Base-by-base conservation (phyloP, 805 yeast genomes). In the Saccharomycopsis fermentans region DNA sequence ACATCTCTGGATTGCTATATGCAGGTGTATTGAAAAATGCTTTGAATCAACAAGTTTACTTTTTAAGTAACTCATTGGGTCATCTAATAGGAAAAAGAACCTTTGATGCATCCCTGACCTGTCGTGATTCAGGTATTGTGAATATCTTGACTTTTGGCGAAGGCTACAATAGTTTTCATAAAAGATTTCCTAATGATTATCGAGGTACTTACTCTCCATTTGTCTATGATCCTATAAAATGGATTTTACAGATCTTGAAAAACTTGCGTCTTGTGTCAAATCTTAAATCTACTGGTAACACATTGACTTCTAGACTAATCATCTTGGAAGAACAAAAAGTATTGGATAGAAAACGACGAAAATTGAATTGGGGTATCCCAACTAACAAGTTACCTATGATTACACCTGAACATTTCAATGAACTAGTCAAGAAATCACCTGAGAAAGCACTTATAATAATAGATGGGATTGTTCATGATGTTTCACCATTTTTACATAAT, bases 341-440 rank as follows among this genome's bases (percentile, higher is more conserved):
- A 62, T 77, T 91, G 27, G 96, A 91, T 71, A 75, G 81, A 61
- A 82, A 88, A 73, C 78, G 94, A 63, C 77, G 89, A 12, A 82
- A 83, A 63, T 77, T 91, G 60, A 87, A 88, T 73, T 91, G 97
- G 97, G 97, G 97, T 21, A 87, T 91, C 1, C 96, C 97, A 3
- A 85, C 92, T 57, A 92, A 90, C 63, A 85, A 84, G 69, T 75
- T 91, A 16, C 97, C 98, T 0, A 69, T 59, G 21, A 69, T 81
- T 63, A 79, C 81, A 58, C 77, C 77, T 53, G 81, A 78, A 54
- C 83, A 80, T 62, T 81, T 81, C 70, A 71, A 69, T 63, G 63
- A 62, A 51, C 21, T 60, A 6, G 72, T 74, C 2, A 26, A 21
- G 24, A 64, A 63, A 29, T 76, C 70, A 54, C 76, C 77, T 62